phyloP scores from a whole-genome alignment of 2,329 filamentous ascomycete genomes.

The Alternaria alternata region DNA sequence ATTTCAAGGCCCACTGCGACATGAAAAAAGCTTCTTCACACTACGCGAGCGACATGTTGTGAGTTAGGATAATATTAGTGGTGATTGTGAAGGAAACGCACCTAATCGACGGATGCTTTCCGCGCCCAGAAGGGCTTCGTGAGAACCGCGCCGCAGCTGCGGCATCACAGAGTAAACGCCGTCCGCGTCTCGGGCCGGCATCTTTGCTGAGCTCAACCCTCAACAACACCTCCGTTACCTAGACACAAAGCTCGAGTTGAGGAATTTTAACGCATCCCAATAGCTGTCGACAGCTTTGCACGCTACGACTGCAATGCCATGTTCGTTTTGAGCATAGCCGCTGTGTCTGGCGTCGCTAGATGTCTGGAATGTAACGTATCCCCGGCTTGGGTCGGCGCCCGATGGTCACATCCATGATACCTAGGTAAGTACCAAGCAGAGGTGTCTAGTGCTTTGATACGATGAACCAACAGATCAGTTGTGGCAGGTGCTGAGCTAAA shows the following conservation, averaged over 20 bases:
- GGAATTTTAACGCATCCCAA: constrained; percentile 1
- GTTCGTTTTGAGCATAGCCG: no score
- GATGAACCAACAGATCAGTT: no score
- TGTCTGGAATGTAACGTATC: no score
- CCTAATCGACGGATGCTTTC: neutral
- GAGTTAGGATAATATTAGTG: neutral
- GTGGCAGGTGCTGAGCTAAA: no score
- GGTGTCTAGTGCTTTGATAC: no score
- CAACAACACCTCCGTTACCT: neutral
- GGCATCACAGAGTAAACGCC: neutral
- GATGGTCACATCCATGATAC: no score
- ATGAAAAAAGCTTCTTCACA: constrained; percentile 3
- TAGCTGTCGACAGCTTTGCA: neutral
- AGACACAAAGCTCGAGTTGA: neutral
- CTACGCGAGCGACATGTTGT: neutral
- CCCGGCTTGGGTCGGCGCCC: no score
- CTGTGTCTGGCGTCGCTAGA: no score
- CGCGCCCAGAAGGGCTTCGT: neutral
- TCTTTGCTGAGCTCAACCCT: neutral
- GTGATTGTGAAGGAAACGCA: neutral
- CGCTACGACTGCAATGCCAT: no score
- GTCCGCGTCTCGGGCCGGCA: no score
- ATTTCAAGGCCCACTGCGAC: neutral
- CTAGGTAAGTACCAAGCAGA: no score
- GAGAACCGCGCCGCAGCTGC: constrained; percentile 1